Conservation (phyloP, 495 filamentous ascomycete genomes). For the Bathelium albidoporum region DNA sequence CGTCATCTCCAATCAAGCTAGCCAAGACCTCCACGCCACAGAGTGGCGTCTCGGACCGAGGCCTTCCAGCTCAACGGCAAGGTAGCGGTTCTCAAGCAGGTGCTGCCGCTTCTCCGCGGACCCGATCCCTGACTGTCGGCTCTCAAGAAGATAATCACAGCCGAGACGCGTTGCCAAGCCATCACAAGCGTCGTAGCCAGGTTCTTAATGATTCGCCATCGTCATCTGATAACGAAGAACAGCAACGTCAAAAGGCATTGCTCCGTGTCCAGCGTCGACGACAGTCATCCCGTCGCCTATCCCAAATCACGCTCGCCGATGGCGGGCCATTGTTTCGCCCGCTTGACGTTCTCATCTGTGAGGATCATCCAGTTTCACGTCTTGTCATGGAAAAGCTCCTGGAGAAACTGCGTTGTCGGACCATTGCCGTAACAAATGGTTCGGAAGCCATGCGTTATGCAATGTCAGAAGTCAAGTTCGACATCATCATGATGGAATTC, state of each 20-base stretch:
- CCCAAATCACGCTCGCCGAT: constrained; percentile 71
- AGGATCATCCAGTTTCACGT: constrained; percentile 95
- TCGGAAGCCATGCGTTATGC: constrained; percentile 84
- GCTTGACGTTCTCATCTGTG: constrained; percentile 88
- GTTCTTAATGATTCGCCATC: constrained; percentile 95
- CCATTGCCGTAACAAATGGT: constrained; percentile 82
- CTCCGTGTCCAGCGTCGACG: constrained; percentile 87
- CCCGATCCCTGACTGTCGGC: constrained; percentile 84
- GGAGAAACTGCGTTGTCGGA: constrained; percentile 88
- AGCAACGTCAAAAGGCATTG: constrained; percentile 69
- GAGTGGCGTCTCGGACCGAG: constrained; percentile 31
- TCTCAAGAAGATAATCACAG: constrained; percentile 83
- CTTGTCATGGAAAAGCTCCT: constrained; percentile 95
- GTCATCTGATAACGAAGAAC: constrained; percentile 93
- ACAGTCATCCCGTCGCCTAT: constrained; percentile 84
- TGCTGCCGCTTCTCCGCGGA: constrained; percentile 44
- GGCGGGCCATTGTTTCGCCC: constrained; percentile 73
- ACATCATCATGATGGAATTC: constrained; percentile 97
- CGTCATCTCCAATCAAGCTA: constrained; percentile 69
- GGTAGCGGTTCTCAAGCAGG: constrained; percentile 28
- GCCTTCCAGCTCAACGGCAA: constrained; percentile 38
- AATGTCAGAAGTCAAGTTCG: constrained; percentile 82
- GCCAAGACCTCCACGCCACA: constrained; percentile 44
- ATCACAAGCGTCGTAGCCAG: constrained; percentile 86
- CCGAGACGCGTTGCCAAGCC: constrained; percentile 58